Evolutionary conservation across 441 rosid genomes (phyloP).

Genomic region (Euphorbia schlechtendalii): DNA sequence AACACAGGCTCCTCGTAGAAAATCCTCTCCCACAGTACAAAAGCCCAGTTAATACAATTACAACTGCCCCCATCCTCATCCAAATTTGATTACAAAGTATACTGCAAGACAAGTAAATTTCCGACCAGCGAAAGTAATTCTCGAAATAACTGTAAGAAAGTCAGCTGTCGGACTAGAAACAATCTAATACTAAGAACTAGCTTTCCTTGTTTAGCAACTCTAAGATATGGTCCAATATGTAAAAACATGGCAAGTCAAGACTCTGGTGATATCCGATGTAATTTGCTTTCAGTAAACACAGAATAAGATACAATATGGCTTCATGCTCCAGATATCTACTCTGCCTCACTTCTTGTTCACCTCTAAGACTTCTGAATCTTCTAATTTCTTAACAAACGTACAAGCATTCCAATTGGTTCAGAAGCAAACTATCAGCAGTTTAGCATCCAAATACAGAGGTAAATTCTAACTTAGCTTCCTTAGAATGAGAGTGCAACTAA

Average conservation of each 20-base stretch:
- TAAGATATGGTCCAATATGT: too few species aligned
- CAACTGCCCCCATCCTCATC: not conserved
- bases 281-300: not conserved
- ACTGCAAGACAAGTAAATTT: not conserved
- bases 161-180: conserved; percentile 6
- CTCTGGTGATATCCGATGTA: not conserved
- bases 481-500: conserved; percentile 9
- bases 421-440: not conserved
- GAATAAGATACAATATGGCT: not conserved
- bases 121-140: not conserved
- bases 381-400: not conserved
- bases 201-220: not conserved
- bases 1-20: not conserved
- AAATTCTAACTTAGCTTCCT: not conserved
- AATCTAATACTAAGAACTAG: not conserved
- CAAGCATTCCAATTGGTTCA: not conserved
- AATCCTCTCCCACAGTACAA: not conserved
- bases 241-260: not conserved
- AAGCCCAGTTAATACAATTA: not conserved
- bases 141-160: not conserved
- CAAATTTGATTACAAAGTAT: not conserved
- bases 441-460: not conserved
- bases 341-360: not conserved
- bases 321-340: not conserved
- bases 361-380: not conserved